A percentile compares a stretch with the other conserved stretches of the same genome.
Conservation (phyloP, 306 rosid genomes). For the Quercus agrifolia region DNA sequence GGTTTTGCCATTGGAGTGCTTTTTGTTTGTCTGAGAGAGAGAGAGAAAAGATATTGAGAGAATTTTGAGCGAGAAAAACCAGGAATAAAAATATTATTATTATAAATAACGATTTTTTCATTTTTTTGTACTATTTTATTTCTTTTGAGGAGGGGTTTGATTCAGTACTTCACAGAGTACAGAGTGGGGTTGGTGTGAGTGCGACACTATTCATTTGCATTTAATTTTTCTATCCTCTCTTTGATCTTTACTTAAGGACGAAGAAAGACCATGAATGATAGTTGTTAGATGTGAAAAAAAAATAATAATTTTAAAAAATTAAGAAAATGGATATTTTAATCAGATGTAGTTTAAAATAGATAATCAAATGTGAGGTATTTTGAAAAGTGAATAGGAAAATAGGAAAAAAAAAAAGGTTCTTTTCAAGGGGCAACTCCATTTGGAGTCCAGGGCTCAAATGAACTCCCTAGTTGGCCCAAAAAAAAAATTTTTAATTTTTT, state of each 20-base stretch:
- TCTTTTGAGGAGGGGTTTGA: neutral
- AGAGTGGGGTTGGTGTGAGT: neutral
- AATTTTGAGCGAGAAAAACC: conserved; percentile 9
- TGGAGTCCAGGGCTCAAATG: too few relatives aligned
- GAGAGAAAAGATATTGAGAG: neutral
- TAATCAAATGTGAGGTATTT: too few relatives aligned
- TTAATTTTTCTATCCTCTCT: too few relatives aligned
- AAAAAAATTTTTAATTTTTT: too few relatives aligned
- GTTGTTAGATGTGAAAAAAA: too few relatives aligned
- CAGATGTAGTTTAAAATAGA: too few relatives aligned
- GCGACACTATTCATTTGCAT: neutral
- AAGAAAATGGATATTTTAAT: too few relatives aligned
- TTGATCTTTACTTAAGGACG: accelerated
- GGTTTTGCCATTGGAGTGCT: conserved; percentile 70
- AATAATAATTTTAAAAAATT: accelerated
- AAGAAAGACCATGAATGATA: accelerated
- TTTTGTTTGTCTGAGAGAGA: neutral
- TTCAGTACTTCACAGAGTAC: conserved; percentile 14
- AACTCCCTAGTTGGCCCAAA: too few relatives aligned
- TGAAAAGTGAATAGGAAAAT: accelerated
- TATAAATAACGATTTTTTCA: neutral
- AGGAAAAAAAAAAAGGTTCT: too few relatives aligned
- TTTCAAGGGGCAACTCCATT: accelerated
- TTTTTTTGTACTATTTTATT: neutral
- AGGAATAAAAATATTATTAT: conserved; percentile 15